A percentile compares a stretch with the other conserved stretches of the same genome.
Evolutionary conservation across 2,329 filamentous ascomycete species (phyloP).

Genomic region (Colletotrichum sp.): DNA sequence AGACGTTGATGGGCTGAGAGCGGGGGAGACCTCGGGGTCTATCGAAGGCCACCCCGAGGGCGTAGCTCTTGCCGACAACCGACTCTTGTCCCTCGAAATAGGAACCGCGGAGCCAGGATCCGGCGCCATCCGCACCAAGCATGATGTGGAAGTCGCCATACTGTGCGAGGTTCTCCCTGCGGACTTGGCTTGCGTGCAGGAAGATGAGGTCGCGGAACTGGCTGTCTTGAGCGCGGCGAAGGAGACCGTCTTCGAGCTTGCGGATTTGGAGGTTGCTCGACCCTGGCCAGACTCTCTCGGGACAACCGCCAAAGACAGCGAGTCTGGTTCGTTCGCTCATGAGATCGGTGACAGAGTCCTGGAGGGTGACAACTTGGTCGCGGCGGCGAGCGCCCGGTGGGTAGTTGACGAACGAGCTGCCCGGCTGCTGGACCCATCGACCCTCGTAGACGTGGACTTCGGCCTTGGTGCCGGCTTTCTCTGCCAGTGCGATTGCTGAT

Average conservation of each 20-base stretch:
- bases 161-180: constrained; percentile 30
- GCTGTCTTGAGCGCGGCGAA: constrained; percentile 35
- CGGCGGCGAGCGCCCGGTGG: constrained; percentile 22
- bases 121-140: constrained; percentile 38
- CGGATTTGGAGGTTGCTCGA: constrained; percentile 42
- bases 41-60: constrained; percentile 20
- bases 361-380: not conserved
- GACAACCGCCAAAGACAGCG: constrained; percentile 27
- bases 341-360: not conserved
- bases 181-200: constrained; percentile 34
- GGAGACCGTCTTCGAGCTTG: constrained; percentile 40
- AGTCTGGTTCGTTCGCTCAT: not conserved
- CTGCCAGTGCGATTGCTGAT: constrained; percentile 26
- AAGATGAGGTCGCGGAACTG: constrained; percentile 35
- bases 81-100: constrained; percentile 39
- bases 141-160: constrained; percentile 40
- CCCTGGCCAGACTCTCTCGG: constrained; percentile 39
- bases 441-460: constrained; percentile 40
- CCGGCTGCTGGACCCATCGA: constrained; percentile 31
- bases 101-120: constrained; percentile 36
- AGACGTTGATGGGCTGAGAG: constrained; percentile 39
- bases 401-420: constrained; percentile 29
- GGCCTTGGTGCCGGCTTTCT: constrained; percentile 33
- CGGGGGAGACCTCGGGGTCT: constrained; percentile 36
- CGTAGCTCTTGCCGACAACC: constrained; percentile 36